Percentiles rank a stretch among this genome's conserved stretches.
phyloP scores from a whole-genome alignment of 2,329 filamentous ascomycete species.

The Cercospora nicotianae region DNA sequence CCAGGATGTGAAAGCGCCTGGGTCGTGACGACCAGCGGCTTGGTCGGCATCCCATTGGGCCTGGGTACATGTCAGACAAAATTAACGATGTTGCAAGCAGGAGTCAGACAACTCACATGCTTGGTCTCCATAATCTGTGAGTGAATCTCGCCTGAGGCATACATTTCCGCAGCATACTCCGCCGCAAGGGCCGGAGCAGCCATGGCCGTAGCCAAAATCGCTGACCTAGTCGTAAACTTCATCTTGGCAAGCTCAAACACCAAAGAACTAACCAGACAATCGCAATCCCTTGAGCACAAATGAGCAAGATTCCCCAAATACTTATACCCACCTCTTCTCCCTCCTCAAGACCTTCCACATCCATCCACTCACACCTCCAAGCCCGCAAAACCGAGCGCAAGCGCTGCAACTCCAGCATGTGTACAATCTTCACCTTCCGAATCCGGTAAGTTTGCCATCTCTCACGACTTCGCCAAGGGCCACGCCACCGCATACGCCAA shows the following conservation, averaged over 20 bases:
- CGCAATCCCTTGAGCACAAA: background rate
- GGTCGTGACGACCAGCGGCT: background rate
- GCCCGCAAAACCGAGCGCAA: background rate
- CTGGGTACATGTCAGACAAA: background rate
- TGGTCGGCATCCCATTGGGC: background rate
- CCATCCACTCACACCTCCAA: background rate
- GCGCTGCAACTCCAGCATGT: background rate
- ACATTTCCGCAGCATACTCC: constrained; percentile 21
- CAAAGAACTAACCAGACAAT: background rate
- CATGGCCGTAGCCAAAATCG: constrained; percentile 16
- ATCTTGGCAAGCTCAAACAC: constrained; percentile 10
- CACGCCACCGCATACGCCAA: constrained; percentile 1
- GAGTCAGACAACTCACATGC: too few species aligned
- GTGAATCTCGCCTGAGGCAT: constrained; percentile 24
- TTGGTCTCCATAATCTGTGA: constrained; percentile 25
- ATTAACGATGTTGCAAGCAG: too few species aligned
- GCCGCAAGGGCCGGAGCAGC: constrained; percentile 13
- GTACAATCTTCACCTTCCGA: background rate
- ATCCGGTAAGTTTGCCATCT: background rate
- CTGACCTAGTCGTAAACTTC: constrained; percentile 22
- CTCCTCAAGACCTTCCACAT: background rate
- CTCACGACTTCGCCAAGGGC: background rate
- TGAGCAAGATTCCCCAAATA: background rate
- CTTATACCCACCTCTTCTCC: background rate
- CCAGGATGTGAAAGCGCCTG: background rate